Evolutionary conservation across 2,329 filamentous ascomycete species (phyloP), one percentile per base, ranked within the genome.

Genomic region (Endoconidiophora polonica): DNA sequence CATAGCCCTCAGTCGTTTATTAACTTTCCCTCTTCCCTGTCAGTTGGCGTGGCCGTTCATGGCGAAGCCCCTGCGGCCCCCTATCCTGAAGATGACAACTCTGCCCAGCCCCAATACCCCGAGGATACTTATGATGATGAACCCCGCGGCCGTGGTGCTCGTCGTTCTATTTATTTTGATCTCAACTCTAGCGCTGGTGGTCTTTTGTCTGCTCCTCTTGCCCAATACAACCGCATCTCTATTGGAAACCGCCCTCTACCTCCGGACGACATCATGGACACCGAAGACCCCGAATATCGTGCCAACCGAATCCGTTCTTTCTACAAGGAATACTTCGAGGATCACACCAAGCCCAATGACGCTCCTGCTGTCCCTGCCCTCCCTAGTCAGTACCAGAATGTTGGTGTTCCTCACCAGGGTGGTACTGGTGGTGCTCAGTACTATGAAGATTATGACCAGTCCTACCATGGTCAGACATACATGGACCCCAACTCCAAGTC

Each of bases 311-410:
- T 98, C 57, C 78, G 91, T 63, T 98, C 91, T 3, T 98, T 98
- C 70, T 98, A 98, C 71, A 95, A 95, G 69, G 91, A 98, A 62
- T 98, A 98, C 68, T 98, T 98, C 58, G 91, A 96, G 57, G 90
- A 95, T 40, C 77, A 71, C 53, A 84, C 79, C 61, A 63, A 65
- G 40, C 33, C 38, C 29, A 29, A 29, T 2, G 56, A 57, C 38
- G 56, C 55, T 6, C 58, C 57, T 64, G 57, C 61, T 4, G 58
- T 65, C n/a, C 69, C 68, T 23, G 66, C 67, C 1, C 56, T 71
- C 57, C 66, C 63, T 9, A 40, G 56, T 41, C 40, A 61, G 56
- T 56, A 60, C 55, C 54, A 50, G 54, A 58, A 38, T 56, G 56
- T 20, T 57, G 57, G 10, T 45, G 26, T 6, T 29, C 10, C 26